Evolutionary conservation across 148 eudicot species (phyloP), one percentile per base, ranked within the genome.

Genomic region (Pharnaceum exiguum): DNA sequence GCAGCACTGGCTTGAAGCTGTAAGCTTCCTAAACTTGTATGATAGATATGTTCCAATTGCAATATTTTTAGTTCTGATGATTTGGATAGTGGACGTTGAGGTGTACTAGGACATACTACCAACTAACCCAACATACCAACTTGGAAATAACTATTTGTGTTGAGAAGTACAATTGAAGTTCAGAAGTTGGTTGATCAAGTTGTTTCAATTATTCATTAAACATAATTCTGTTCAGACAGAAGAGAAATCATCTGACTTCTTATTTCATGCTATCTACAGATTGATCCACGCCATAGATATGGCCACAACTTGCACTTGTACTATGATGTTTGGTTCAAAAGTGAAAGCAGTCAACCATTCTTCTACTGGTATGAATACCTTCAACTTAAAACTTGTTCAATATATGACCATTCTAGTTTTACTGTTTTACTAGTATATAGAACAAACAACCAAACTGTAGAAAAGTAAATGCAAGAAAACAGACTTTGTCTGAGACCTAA

Each of bases 271-370:
- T 29, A 30, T 21, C 11, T 66, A 54, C 70, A 88, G 98, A 93
- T 93, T 67, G 96, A 93, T 55, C 96, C 98, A 75, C 88, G 98
- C 27, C 96, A 88, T 71, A 85, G 96, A 5, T 88, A 93, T 58
- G 98, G 98, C 4, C 98, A 88, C 81, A 93, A 93, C 70, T 76
- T 93, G 73, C 96, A 93, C 69, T 31, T 83, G 59, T 88, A 93
- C 55, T 93, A 93, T 35, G 89, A 81, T 62, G 44, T 83, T 39
- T 88, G 96, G 99, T 83, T 88, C 65, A 45, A 65, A 55, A 85
- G 99, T 37, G 89, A 93, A 75, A 93, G 96, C 73, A 57, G 72
- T 36, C 99, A 93, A 59, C 99, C 99, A 30, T 93, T 88, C 82
- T 93, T 93, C 59, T 93, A 85, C 79, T 93, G 99, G 97, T 91